A percentile compares a stretch with the other conserved stretches of the same genome.
phyloP scores from a whole-genome alignment of 495 filamentous ascomycete species.

The Pyrenula massariospora region DNA sequence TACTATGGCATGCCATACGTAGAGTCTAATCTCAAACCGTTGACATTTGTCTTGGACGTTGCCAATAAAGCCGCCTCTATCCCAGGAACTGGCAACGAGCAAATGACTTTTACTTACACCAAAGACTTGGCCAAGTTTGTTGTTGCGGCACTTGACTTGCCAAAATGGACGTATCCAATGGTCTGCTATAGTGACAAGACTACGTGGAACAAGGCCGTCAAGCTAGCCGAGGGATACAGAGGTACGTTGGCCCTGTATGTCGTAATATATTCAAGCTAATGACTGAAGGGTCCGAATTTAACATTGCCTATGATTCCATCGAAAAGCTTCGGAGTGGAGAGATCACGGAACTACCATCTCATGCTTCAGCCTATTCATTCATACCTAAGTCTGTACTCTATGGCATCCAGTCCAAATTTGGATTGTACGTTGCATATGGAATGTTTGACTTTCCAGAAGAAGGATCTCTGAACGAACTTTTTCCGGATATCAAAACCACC shows the following conservation, averaged over 20 bases:
- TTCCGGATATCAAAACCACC: constrained; percentile 22
- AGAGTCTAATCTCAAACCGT: constrained; percentile 15
- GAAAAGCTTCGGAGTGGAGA: constrained; percentile 33
- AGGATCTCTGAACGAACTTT: constrained; percentile 19
- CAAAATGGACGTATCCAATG: constrained; percentile 33
- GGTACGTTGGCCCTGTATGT: constrained; percentile 16
- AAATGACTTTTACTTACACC: constrained; percentile 38
- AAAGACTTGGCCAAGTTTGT: constrained; percentile 39
- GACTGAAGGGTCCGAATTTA: constrained; percentile 32
- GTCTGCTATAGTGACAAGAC: constrained; percentile 32
- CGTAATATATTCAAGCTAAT: neutral
- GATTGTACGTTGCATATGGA: constrained; percentile 3
- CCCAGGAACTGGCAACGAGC: constrained; percentile 36
- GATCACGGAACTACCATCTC: constrained; percentile 31
- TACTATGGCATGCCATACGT: constrained; percentile 38
- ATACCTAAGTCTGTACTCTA: constrained; percentile 23
- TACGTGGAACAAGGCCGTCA: constrained; percentile 34
- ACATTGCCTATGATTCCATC: constrained; percentile 32
- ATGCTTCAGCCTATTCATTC: constrained; percentile 16
- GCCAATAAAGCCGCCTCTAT: constrained; percentile 32
- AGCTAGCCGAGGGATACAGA: constrained; percentile 30
- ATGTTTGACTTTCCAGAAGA: constrained; percentile 11
- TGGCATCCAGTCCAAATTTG: constrained; percentile 18
- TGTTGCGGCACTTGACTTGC: constrained; percentile 27
- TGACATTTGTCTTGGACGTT: constrained; percentile 34